Evolutionary conservation across 2,329 filamentous ascomycete genomes (phyloP), one percentile per base, ranked within the genome.

Genomic region (Neurospora crassa): DNA sequence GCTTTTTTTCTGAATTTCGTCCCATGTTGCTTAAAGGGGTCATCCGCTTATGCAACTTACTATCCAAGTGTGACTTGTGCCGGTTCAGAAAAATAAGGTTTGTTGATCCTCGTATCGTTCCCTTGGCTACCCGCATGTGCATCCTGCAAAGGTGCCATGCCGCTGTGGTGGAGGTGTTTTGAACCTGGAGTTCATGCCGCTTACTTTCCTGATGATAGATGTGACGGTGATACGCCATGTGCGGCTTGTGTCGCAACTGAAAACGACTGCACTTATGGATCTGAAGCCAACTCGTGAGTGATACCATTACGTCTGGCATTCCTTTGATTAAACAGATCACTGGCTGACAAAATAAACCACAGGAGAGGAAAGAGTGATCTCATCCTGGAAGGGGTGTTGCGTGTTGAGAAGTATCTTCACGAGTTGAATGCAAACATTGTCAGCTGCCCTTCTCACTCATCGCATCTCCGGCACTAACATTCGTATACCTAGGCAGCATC

Each of bases 331-430:
- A 43, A 69, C 59, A 67, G 43, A 29, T 40, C 10, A 47, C 12
- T 67, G 24, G 16, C 71, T 67, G 59, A 68, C 67, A 67, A 29
- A 34, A 24, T 6, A 41, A 34, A 24, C 40, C 37, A 8, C n/a
- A 84, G 82, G 67, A 80, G 84, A 72, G 84, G 84, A 40, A 86
- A 86, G 74, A 85, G 82, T 63, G 85, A 86, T 71, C 77, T 86
- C 67, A 85, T 86, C 29, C 80, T 86, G 2, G 84, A 86, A 71
- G 83, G 84, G 5, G 83, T 85, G 3, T 74, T 86, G 1, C 79
- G 84, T 16, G 81, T 86, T 24, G 85, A 86, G 73, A 81, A 78
- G 69, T 78, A 82, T 12, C 78, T 86, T 5, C 80, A 83, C 24
- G 82, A 85, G 71, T 79, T 86, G 72, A 82, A 81, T 69, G 77